Evolutionary conservation across 2,329 filamentous ascomycete species (phyloP), one percentile per base, ranked within the genome.

Genomic region (Thermothelomyces thermophilus): DNA sequence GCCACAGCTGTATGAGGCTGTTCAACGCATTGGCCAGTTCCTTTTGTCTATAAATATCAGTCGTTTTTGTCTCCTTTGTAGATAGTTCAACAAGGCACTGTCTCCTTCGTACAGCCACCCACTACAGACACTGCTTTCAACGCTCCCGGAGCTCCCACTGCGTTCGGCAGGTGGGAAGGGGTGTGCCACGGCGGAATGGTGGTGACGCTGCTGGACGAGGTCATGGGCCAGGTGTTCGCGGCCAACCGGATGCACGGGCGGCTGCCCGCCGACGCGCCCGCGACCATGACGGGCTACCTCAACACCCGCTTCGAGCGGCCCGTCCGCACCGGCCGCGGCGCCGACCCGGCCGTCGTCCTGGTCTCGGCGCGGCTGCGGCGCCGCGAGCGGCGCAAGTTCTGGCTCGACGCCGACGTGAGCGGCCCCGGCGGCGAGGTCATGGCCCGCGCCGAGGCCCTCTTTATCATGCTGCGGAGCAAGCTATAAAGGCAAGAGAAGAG

Each of bases 111-210:
- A n/a, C n/a, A n/a, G n/a, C n/a, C n/a, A n/a, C n/a, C n/a, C n/a
- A n/a, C n/a, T n/a, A n/a, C n/a, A n/a, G n/a, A n/a, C n/a, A n/a
- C n/a, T n/a, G n/a, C n/a, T n/a, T n/a, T n/a, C n/a, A n/a, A n/a
- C n/a, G n/a, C n/a, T n/a, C n/a, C n/a, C n/a, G n/a, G n/a, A n/a
- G n/a, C n/a, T n/a, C n/a, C n/a, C 1, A 58, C 67, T 10, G 73
- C 72, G 16, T 56, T 83, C 48, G 77, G 79, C 54, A 80, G 80
- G 2, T 74, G 75, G 56, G 65, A 74, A 2, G 63, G 68, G 3
- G 68, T 78, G 6, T 66, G 70, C 9, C 81, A 84, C 60, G 80
- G 81, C 17, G 81, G 80, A 1, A 71, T 83, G 26, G 70, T 78
- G 6, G 72, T 73, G 8, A 72, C 75, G 0, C 60, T 84, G n/a